Percentiles rank a stretch among this genome's conserved stretches.
Evolutionary conservation across 768 basidiomycete species (phyloP).

Genomic region (Hebeloma cylindrosporum): DNA sequence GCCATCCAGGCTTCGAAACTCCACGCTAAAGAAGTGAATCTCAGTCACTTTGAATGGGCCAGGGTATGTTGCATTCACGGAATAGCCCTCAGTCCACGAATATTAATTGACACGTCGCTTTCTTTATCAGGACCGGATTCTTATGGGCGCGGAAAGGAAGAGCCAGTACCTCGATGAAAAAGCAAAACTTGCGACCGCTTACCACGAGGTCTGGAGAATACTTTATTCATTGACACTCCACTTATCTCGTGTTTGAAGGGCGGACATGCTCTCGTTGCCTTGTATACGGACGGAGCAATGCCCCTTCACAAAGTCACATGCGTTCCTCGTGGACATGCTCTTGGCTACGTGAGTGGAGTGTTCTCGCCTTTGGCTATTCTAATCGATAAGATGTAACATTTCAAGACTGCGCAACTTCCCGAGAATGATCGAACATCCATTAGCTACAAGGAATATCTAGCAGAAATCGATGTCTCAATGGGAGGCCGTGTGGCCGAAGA

Average conservation of each 20-base stretch:
- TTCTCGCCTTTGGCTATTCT: slow-evolving; percentile 6
- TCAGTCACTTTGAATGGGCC: slow-evolving; percentile 97
- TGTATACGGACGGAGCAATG: slow-evolving; percentile 94
- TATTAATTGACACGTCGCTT: background rate
- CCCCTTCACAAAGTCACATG: slow-evolving; percentile 98
- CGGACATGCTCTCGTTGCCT: slow-evolving; percentile 90
- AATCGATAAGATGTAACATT: slow-evolving; percentile 15
- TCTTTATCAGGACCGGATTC: slow-evolving; percentile 71
- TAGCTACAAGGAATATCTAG: slow-evolving; percentile 71
- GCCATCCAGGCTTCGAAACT: slow-evolving; percentile 95
- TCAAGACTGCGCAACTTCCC: slow-evolving; percentile 74
- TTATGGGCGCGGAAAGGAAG: slow-evolving; percentile 96
- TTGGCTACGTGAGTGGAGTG: slow-evolving; percentile 69
- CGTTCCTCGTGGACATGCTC: slow-evolving; percentile 91
- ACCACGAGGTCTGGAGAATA: slow-evolving; percentile 74
- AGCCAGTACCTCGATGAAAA: slow-evolving; percentile 87
- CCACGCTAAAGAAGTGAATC: slow-evolving; percentile 63
- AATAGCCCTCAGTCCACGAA: slow-evolving; percentile 3
- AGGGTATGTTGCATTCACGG: slow-evolving; percentile 50
- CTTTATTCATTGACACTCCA: slow-evolving; percentile 17
- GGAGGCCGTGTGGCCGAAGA: slow-evolving; percentile 96
- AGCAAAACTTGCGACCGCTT: slow-evolving; percentile 87
- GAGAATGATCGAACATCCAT: slow-evolving; percentile 75
- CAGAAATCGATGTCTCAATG: slow-evolving; percentile 87
- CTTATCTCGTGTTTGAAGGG: slow-evolving; percentile 46